Conservation (phyloP, 2,329 filamentous ascomycete species). For the Lithohypha guttulata region DNA sequence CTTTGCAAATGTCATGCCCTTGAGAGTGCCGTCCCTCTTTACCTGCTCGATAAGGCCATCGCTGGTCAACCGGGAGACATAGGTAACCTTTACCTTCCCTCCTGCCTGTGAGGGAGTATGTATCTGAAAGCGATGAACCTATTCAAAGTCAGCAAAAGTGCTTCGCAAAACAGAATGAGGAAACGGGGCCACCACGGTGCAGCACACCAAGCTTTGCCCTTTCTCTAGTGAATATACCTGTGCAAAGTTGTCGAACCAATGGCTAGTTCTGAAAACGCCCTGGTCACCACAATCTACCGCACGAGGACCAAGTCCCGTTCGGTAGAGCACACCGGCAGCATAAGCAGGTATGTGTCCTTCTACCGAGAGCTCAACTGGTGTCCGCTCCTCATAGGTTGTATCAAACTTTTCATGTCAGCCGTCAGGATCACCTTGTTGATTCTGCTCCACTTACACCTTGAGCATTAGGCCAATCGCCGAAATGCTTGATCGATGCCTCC, state of each 20-base stretch:
- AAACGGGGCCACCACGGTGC: too few relatives aligned
- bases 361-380: conserved; percentile 53
- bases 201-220: too few relatives aligned
- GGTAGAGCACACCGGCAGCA: conserved; percentile 60
- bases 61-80: conserved; percentile 60
- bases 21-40: conserved; percentile 46
- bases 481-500: conserved; percentile 18
- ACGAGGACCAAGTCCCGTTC: conserved; percentile 61
- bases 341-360: conserved; percentile 59
- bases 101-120: conserved; percentile 30
- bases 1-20: conserved; percentile 56
- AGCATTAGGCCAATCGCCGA: conserved; percentile 43
- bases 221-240: too few relatives aligned
- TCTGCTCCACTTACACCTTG: conserved; percentile 33
- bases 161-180: conserved; percentile 49
- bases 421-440: conserved; percentile 9
- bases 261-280: conserved; percentile 49
- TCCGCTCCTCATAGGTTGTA: conserved; percentile 52
- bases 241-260: conserved; percentile 65
- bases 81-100: conserved; percentile 43
- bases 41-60: conserved; percentile 53
- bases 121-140: conserved; percentile 64
- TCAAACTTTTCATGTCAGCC: conserved; percentile 46
- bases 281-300: conserved; percentile 51
- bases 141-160: conserved; percentile 58